Evolutionary conservation across 208 protist species (phyloP).

Genomic region (Histomonas meleagridis): DNA sequence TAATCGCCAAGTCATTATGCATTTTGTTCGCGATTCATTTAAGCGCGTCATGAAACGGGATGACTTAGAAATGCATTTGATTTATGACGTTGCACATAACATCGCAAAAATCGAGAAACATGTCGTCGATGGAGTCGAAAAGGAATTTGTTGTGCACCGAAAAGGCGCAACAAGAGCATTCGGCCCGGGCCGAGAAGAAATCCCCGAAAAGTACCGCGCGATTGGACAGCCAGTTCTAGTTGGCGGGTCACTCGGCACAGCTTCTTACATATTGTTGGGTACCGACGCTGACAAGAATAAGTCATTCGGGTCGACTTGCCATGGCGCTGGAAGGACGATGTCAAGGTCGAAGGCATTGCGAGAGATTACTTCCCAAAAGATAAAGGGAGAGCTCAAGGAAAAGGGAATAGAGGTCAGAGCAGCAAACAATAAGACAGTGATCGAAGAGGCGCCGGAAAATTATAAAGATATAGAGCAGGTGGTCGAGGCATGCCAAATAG

Average conservation of each 20-base stretch:
- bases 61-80: conserved; percentile 57
- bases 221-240: conserved; percentile 70
- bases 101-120: conserved; percentile 63
- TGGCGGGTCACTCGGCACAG: conserved; percentile 71
- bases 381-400: conserved; percentile 52
- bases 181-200: conserved; percentile 62
- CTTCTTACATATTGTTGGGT: conserved; percentile 64
- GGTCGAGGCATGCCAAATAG: conserved; percentile 51
- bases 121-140: conserved; percentile 58
- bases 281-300: conserved; percentile 57
- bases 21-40: conserved; percentile 57
- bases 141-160: conserved; percentile 64
- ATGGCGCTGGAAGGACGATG: conserved; percentile 63
- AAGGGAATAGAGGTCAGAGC: conserved; percentile 62
- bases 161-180: conserved; percentile 72
- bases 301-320: conserved; percentile 66
- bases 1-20: conserved; percentile 65
- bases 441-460: conserved; percentile 65
- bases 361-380: conserved; percentile 45
- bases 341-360: conserved; percentile 51
- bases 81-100: conserved; percentile 76
- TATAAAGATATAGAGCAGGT: conserved; percentile 69
- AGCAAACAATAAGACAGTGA: conserved; percentile 63
- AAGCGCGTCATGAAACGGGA: conserved; percentile 50
- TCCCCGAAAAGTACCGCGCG: conserved; percentile 65